Percentiles rank a stretch among this genome's conserved stretches.
phyloP scores from a whole-genome alignment of 768 basidiomycete species.

The Tremella yokohamensis region DNA sequence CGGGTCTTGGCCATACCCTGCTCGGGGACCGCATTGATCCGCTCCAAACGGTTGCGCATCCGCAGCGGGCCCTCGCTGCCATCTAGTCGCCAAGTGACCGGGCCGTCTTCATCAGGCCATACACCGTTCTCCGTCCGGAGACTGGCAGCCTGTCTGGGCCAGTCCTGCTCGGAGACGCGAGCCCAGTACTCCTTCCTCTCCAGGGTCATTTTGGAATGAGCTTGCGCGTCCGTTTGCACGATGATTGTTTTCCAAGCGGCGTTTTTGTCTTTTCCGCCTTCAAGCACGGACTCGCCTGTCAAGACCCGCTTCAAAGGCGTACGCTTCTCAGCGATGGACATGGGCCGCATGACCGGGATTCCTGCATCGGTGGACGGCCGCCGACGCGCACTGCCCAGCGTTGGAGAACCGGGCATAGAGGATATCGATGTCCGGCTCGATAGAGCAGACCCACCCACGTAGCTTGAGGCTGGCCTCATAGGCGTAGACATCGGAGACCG shows the following conservation, averaged over 20 bases:
- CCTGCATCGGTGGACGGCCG: slow-evolving; percentile 38
- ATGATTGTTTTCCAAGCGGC: slow-evolving; percentile 49
- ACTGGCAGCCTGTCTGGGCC: slow-evolving; percentile 58
- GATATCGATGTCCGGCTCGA: slow-evolving; percentile 22
- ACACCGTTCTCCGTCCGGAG: slow-evolving; percentile 74
- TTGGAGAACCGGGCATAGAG: slow-evolving; percentile 21
- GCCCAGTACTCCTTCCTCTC: slow-evolving; percentile 68
- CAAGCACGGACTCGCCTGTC: slow-evolving; percentile 43
- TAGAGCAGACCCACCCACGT: slow-evolving; percentile 31
- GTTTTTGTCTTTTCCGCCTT: slow-evolving; percentile 50
- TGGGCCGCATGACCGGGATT: slow-evolving; percentile 18
- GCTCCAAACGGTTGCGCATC: slow-evolving; percentile 56
- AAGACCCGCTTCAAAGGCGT: slow-evolving; percentile 42
- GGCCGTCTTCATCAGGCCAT: slow-evolving; percentile 63
- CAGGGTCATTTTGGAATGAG: slow-evolving; percentile 43
- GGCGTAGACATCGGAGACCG: slow-evolving; percentile 28
- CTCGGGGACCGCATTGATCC: slow-evolving; percentile 25
- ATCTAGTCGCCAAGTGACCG: slow-evolving; percentile 70
- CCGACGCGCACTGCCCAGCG: slow-evolving; percentile 6
- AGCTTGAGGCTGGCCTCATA: slow-evolving; percentile 12
- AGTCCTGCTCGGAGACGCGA: slow-evolving; percentile 55
- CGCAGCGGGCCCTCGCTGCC: slow-evolving; percentile 89
- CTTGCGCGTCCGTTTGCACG: slow-evolving; percentile 39
- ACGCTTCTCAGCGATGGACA: slow-evolving; percentile 35
- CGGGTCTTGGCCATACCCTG: slow-evolving; percentile 22